A percentile compares a stretch with the other conserved stretches of the same genome.
Evolutionary conservation across 768 basidiomycete species (phyloP).

Genomic region (Strobilomyces confusus): DNA sequence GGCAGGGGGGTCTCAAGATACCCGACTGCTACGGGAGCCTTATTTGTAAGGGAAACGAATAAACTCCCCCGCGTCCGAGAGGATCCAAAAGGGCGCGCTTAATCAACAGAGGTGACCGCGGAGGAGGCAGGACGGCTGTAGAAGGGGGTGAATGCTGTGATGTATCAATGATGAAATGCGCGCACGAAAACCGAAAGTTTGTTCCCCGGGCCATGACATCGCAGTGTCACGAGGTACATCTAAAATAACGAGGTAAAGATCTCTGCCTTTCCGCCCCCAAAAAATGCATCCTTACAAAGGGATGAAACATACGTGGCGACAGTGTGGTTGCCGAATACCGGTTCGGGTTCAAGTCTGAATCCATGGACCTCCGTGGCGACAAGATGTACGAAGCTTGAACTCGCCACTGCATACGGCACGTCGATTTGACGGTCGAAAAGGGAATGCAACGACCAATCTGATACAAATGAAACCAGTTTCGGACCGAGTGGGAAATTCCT

Average conservation of each 20-base stretch:
- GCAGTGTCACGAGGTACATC: conserved; percentile 47
- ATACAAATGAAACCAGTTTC: conserved; percentile 4
- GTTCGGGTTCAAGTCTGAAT: conserved; percentile 53
- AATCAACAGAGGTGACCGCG: conserved; percentile 52
- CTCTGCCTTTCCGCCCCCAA: background rate
- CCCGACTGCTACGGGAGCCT: conserved; percentile 38
- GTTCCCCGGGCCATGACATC: conserved; percentile 51
- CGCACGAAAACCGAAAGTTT: conserved; percentile 58
- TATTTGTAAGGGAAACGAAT: conserved; percentile 61
- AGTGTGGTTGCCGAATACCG: conserved; percentile 32
- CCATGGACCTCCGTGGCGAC: conserved; percentile 38
- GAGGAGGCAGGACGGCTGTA: conserved; percentile 36
- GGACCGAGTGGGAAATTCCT: background rate
- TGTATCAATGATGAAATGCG: background rate
- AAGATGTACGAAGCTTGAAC: conserved; percentile 52
- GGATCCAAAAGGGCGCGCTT: conserved; percentile 67
- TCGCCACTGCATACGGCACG: conserved; percentile 67
- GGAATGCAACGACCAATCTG: conserved; percentile 72
- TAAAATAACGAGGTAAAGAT: conserved; percentile 2
- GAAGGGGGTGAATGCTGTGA: background rate
- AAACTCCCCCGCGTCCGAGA: conserved; percentile 77
- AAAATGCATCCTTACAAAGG: conserved; percentile 34
- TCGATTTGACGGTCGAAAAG: conserved; percentile 66
- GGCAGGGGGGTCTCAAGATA: conserved; percentile 97
- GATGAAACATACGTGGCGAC: conserved; percentile 47